Evolutionary conservation across 371 early-diverging fungal genomes (phyloP), one percentile per base, ranked within the genome.

Genomic region (Funneliformis caledonium): DNA sequence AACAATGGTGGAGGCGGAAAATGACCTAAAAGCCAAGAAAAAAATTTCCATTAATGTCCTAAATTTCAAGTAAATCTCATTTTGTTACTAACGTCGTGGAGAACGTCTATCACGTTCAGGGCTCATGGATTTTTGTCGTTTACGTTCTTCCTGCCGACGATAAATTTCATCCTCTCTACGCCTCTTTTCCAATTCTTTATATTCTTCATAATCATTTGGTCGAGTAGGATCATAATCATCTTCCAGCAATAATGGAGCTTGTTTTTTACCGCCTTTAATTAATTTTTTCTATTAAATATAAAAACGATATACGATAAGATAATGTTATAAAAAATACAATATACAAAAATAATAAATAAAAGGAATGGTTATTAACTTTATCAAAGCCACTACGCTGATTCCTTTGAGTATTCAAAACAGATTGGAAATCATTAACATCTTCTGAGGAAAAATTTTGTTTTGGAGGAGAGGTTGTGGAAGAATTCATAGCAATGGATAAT

Each of bases 161-260:
- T 48, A 33, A 65, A 47, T 48, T 80, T 80, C 80, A 26, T 79
- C 50, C 48, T 78, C 78, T 16, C 68, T 19, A 80, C 72, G 72
- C 14, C 45, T 69, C 31, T 72, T 80, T 80, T 80, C 80, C 3
- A 72, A 12, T 26, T 80, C 80, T 50, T 80, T 80, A 61, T 72
- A 80, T n/a, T 80, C 80, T 11, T 80, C 80, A 59, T 80, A 80
- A 72, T 80, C 80, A n/a, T 80, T 80, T 12, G 80, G 80, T 68
- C 68, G 47, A 60, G 80, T 80, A 8, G 80, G 80, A 37, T 80
- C 80, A 80, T 80, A 80, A 45, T 80, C 80, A 72, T 80, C 80
- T 22, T 80, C 80, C 22, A 72, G 22, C 2, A 31, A 47, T 26
- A 80, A 60, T 6, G 70, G 70, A 8, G 80, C 61, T 80, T 80